Base-by-base conservation (phyloP, 2,329 filamentous ascomycete species). In the Fonsecaea erecta region DNA sequence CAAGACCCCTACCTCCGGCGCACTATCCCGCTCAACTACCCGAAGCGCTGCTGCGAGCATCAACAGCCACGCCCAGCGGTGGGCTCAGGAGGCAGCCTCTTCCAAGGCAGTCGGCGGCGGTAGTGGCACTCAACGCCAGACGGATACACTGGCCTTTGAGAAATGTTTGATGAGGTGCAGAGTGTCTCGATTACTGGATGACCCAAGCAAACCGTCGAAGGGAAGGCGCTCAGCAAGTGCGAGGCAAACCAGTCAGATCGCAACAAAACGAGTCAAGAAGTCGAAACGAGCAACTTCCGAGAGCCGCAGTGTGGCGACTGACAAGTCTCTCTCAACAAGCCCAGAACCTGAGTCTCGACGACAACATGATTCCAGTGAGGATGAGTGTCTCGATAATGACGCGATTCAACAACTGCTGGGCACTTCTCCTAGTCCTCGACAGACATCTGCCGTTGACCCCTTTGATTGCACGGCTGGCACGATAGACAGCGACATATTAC, bases 31-130 rank as follows among this genome's bases (percentile, higher is more conserved):
- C 11, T 65, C 63, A 21, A 62, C 63, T 8, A 54, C 58, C 37
- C 63, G 63, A 46, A 62, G 58, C 7, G 63, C 63, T n/a, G 63
- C 63, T 24, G 63, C 63, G 9, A 65, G 63, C 53, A 65, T 65
- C 63, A 65, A 65, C 43, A 62, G 58, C 35, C 63, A 65, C 26
- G 63, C 63, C 51, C 63, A 65, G 40, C 40, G 63, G 37, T 65
- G 63, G 63, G 63, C 59, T 26, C 63, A 65, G 21, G 63, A 62
- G 16, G 46, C 30, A 21, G 59, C 62, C 21, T 12, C 35, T 5
- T 60, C 62, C 24, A 48, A 64, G 35, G 18, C 46, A 11, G 12
- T 37, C 62, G 40, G 48, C 62, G 40, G 48, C 6, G 48, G 30
- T 11, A 16, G 21, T 16, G 26, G 16, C 24, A 7, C 12, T 14